Evolutionary conservation across 2,329 filamentous ascomycete genomes (phyloP), one percentile per base, ranked within the genome.

Genomic region (Dendryphion nanum): DNA sequence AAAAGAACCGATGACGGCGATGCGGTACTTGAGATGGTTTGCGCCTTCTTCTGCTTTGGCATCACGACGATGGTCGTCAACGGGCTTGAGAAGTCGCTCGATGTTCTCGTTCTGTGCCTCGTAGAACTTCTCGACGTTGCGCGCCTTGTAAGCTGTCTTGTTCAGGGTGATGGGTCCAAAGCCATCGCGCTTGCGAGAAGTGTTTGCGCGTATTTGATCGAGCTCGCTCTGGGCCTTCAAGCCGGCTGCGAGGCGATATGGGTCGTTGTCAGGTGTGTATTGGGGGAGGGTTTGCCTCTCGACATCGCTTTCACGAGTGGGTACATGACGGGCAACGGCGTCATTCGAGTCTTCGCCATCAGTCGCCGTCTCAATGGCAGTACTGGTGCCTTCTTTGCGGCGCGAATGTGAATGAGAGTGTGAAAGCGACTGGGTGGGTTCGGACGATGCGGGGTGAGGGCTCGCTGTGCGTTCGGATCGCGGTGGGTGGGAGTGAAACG

Each of bases 81-180:
- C 91, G 3, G 86, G 84, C 70, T 95, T 96, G 49, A 97, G 76
- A 69, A 96, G 78, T 8, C 88, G 81, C 70, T 95, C 82, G 50
- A 98, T 98, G 54, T 88, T 90, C 63, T 90, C 87, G 63, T 98
- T 98, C 63, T 98, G 91, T 19, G 77, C 76, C 62, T 88, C 79
- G 74, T 97, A 97, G 71, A 96, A 97, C 35, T 81, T 78, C 56
- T 86, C 78, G 13, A 97, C 64, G 56, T 79, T 82, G 48, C 71
- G 75, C 12, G 76, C 65, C 48, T 67, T 57, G 47, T 64, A 44
- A n/a, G 62, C 64, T 20, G 61, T 67, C 41, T 67, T 68, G 47
- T 65, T 66, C 30, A 68, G 63, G 33, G 60, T 61, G 12, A 75
- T 56, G 8, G 73, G 68, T 2, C 66, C 65, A 57, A 57, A 73